A percentile compares a stretch with the other conserved stretches of the same genome.
phyloP scores from a whole-genome alignment of 2,329 filamentous ascomycete genomes.

The Cercospora canescens region DNA sequence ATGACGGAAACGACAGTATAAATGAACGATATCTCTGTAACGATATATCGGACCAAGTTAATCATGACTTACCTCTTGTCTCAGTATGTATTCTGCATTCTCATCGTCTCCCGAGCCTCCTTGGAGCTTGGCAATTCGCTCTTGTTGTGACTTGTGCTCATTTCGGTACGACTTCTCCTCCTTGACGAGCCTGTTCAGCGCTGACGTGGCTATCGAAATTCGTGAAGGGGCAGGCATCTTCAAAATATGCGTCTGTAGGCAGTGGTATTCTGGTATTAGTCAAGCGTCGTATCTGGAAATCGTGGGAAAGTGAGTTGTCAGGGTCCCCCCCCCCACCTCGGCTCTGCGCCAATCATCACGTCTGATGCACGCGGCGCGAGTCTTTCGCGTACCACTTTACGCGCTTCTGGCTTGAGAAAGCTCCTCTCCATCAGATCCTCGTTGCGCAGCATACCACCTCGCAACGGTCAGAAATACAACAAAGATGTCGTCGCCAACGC shows the following conservation, averaged over 20 bases:
- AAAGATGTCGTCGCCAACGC: constrained; percentile 63
- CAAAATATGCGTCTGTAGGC: background rate
- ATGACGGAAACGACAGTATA: background rate
- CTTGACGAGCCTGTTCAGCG: constrained; percentile 82
- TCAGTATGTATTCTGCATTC: constrained; percentile 77
- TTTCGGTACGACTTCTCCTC: constrained; percentile 89
- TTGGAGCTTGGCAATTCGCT: constrained; percentile 66
- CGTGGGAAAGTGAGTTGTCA: background rate
- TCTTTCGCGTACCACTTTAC: constrained; percentile 7
- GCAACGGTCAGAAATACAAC: constrained; percentile 6
- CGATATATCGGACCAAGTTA: background rate
- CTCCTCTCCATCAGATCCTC: background rate
- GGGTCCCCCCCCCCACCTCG: background rate
- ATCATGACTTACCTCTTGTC: constrained; percentile 71
- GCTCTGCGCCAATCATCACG: constrained; percentile 4
- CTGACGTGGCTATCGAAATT: constrained; percentile 76
- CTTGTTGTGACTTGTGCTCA: constrained; percentile 75
- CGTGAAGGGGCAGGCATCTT: constrained; percentile 75
- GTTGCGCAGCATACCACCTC: background rate
- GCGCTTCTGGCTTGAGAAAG: constrained; percentile 3
- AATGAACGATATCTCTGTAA: constrained; percentile 10
- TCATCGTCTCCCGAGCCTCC: constrained; percentile 54
- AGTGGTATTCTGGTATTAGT: constrained; percentile 1
- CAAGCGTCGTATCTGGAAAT: constrained; percentile 8
- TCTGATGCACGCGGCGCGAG: background rate